Conservation (phyloP, 345 rosid genomes). For the Theobroma cacao region DNA sequence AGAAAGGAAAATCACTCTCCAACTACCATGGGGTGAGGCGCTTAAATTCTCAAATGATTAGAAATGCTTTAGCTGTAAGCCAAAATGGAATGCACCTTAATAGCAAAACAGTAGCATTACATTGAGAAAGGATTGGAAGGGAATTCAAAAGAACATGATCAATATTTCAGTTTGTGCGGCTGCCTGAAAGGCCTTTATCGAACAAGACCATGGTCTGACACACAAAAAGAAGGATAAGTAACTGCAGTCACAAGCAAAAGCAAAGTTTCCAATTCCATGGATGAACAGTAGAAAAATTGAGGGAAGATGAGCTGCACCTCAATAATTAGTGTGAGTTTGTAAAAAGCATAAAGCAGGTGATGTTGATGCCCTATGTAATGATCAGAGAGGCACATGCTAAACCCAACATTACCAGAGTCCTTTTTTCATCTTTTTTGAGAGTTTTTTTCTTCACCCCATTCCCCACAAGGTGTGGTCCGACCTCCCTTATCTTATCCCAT, state of each 20-base stretch:
- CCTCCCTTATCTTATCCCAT: conserved; percentile 36
- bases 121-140: not conserved
- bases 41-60: not conserved
- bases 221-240: conserved; percentile 18
- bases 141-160: not conserved
- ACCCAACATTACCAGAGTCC: conserved; percentile 33
- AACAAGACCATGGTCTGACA: conserved; percentile 6
- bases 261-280: conserved; percentile 5
- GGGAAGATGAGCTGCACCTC: conserved; percentile 39
- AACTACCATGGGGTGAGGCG: not conserved
- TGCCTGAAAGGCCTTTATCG: conserved; percentile 4
- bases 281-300: conserved; percentile 8
- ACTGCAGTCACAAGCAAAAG: conserved; percentile 21
- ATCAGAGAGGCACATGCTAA: conserved; percentile 61
- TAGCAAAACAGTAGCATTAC: conserved; percentile 2
- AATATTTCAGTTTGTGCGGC: not conserved
- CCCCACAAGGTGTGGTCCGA: conserved; percentile 40
- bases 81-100: not conserved
- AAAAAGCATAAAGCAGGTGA: conserved; percentile 42
- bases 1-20: not conserved
- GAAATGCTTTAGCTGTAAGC: not conserved
- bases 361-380: conserved; percentile 40
- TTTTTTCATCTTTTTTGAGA: conserved; percentile 2
- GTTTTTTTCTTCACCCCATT: not conserved
- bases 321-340: conserved; percentile 43